phyloP scores from a whole-genome alignment of 2,329 filamentous ascomycete genomes.

The Neonectria ditissima region DNA sequence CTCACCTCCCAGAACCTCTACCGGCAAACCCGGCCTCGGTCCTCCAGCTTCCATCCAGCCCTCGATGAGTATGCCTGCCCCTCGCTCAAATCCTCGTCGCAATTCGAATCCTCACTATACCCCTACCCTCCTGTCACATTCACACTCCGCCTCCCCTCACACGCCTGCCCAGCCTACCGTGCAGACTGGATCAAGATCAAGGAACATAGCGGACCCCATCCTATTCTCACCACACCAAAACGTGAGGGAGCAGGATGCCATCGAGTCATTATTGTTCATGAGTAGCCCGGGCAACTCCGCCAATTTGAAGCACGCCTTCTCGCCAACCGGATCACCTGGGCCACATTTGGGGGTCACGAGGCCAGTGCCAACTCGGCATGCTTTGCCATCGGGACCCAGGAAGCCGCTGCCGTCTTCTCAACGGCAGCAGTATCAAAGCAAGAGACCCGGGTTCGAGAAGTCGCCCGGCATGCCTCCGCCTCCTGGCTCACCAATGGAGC shows the following conservation, averaged over 20 bases:
- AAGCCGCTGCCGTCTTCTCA: constrained; percentile 64
- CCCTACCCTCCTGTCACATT: constrained; percentile 62
- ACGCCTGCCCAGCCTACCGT: constrained; percentile 54
- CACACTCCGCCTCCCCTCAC: constrained; percentile 61
- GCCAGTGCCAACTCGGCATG: constrained; percentile 44
- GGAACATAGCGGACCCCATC: constrained; percentile 61
- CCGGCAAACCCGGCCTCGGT: constrained; percentile 57
- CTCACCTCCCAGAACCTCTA: constrained; percentile 53
- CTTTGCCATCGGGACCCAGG: constrained; percentile 62
- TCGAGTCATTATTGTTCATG: constrained; percentile 85
- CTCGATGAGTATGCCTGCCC: constrained; percentile 51
- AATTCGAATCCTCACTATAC: constrained; percentile 63
- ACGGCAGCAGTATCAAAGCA: constrained; percentile 56
- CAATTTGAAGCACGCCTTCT: constrained; percentile 68
- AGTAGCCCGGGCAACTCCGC: constrained; percentile 80
- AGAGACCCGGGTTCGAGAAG: constrained; percentile 62
- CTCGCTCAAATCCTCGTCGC: constrained; percentile 58
- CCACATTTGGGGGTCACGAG: constrained; percentile 36
- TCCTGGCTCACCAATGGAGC: constrained; percentile 61
- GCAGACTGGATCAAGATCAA: constrained; percentile 46
- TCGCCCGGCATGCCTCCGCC: constrained; percentile 53
- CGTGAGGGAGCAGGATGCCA: constrained; percentile 83
- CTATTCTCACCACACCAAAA: constrained; percentile 72
- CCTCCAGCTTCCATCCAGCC: constrained; percentile 68
- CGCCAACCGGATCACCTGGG: constrained; percentile 55